Percentiles rank a stretch among this genome's conserved stretches.
Evolutionary conservation across 768 basidiomycete species (phyloP).

Genomic region (Lactifluus pinguis): DNA sequence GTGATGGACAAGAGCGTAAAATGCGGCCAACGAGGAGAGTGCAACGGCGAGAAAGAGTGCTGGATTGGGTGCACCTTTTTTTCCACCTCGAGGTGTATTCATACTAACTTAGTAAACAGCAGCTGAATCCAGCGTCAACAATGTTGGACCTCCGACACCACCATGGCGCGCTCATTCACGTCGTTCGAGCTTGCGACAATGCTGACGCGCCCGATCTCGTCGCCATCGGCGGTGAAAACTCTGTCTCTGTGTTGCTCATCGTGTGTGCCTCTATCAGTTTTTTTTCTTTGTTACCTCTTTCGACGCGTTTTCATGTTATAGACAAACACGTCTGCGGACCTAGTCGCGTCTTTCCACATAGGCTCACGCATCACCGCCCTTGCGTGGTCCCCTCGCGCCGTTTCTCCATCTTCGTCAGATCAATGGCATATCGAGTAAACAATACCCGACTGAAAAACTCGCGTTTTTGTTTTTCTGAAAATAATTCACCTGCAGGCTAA

Average conservation of each 20-base stretch:
- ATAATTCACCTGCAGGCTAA: conserved; percentile 37
- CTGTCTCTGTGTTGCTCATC: conserved; percentile 58
- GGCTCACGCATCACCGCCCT: conserved; percentile 63
- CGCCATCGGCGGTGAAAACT: conserved; percentile 65
- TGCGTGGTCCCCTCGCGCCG: conserved; percentile 65
- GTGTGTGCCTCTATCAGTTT: conserved; percentile 34
- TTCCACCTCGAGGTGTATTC: background rate
- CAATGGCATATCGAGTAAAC: conserved; percentile 64
- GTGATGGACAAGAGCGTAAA: conserved; percentile 45
- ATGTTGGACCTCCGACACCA: conserved; percentile 51
- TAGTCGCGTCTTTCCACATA: conserved; percentile 64
- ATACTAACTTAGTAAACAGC: background rate
- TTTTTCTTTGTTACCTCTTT: conserved; percentile 13
- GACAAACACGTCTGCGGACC: conserved; percentile 33
- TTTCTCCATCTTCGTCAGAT: conserved; percentile 56
- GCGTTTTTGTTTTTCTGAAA: background rate
- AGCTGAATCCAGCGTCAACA: no score
- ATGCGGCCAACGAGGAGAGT: conserved; percentile 46
- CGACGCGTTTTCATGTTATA: conserved; percentile 31
- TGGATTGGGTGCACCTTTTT: conserved; percentile 47
- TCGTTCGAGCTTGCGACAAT: conserved; percentile 52
- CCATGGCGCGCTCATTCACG: conserved; percentile 52
- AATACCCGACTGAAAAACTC: conserved; percentile 9
- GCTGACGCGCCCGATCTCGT: conserved; percentile 61
- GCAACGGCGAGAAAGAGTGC: conserved; percentile 49